Base-by-base conservation (phyloP, 495 filamentous ascomycete species). In the Penicillium maclennaniae region DNA sequence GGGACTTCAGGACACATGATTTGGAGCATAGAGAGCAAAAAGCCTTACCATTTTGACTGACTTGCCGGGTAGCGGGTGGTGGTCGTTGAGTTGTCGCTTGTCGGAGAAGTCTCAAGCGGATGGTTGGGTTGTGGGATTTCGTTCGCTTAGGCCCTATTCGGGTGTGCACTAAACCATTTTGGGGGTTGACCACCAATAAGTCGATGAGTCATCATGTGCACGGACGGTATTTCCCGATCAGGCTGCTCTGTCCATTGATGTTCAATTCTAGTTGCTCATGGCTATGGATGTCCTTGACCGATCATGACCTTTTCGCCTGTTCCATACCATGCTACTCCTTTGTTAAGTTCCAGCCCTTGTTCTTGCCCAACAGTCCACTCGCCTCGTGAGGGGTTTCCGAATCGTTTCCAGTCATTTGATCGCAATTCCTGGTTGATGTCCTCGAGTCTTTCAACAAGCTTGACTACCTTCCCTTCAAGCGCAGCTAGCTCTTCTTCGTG, bases 321-420 rank as follows among this genome's bases (percentile, higher is more conserved):
- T 21, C 91, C 91, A 72, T 95, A 96, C 89, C 89, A 96, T 16
- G 92, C 73, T 19, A 73, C 72, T 0, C 91, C 91, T 47, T 74
- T 78, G 34, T 84, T 78, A 54, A 81, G 80, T 56, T 88, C 86
- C 38, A 95, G 65, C 1, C 89, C 89, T 55, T 73, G 80, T 64
- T 90, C 88, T 56, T 91, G 81, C 1, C 89, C 89, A 20, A 93
- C 79, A 46, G 85, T 73, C 89, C 90, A 95, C 47, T 79, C 72
- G 48, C 79, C 60, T 55, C 71, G 57, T 59, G 81, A 70, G 21
- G 78, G 69, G 36, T 70, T 62, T 23, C 68, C 71, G 23, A 68
- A 63, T 39, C 69, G 73, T 7, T 82, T 77, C 87, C 91, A 91
- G 53, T 85, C 85, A 61, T 85, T 77, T 4, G 63, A 65, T 55